Evolutionary conservation across 495 filamentous ascomycete genomes (phyloP).

Genomic region (Penicillium atrosanguineum): DNA sequence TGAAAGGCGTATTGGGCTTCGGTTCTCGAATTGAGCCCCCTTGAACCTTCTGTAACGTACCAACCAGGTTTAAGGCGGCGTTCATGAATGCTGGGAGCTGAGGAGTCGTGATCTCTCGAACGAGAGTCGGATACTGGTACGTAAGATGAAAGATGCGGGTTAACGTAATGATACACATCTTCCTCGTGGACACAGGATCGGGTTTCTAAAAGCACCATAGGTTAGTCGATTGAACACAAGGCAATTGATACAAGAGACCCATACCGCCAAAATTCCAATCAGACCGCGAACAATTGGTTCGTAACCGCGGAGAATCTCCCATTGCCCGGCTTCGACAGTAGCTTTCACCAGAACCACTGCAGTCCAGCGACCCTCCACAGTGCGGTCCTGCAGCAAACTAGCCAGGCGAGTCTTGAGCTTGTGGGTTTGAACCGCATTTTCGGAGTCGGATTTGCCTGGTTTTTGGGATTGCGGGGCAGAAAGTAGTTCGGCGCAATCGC

Average conservation of each 20-base stretch:
- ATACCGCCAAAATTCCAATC: conserved; percentile 66
- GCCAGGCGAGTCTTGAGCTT: conserved; percentile 76
- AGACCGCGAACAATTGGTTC: conserved; percentile 71
- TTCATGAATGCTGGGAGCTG: conserved; percentile 71
- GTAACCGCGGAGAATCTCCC: conserved; percentile 68
- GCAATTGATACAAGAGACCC: not conserved
- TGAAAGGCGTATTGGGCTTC: conserved; percentile 42
- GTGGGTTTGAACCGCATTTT: conserved; percentile 64
- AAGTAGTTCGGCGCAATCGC: conserved; percentile 58
- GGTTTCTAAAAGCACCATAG: conserved; percentile 53
- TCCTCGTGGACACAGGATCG: conserved; percentile 68
- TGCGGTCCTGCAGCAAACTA: conserved; percentile 70
- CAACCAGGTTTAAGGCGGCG: conserved; percentile 66
- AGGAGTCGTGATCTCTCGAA: conserved; percentile 86
- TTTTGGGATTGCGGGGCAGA: conserved; percentile 46
- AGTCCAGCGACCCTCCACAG: conserved; percentile 67
- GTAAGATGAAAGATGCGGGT: conserved; percentile 79
- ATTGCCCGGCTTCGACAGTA: conserved; percentile 75
- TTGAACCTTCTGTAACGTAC: conserved; percentile 32
- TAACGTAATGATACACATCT: conserved; percentile 69
- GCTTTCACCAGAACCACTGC: conserved; percentile 76
- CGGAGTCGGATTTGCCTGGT: conserved; percentile 55
- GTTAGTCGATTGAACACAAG: conserved; percentile 6
- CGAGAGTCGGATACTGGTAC: conserved; percentile 73
- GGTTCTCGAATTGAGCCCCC: conserved; percentile 44